Evolutionary conservation across 305 asterid genomes (phyloP), one percentile per base, ranked within the genome.

Genomic region (Andrographis paniculata): DNA sequence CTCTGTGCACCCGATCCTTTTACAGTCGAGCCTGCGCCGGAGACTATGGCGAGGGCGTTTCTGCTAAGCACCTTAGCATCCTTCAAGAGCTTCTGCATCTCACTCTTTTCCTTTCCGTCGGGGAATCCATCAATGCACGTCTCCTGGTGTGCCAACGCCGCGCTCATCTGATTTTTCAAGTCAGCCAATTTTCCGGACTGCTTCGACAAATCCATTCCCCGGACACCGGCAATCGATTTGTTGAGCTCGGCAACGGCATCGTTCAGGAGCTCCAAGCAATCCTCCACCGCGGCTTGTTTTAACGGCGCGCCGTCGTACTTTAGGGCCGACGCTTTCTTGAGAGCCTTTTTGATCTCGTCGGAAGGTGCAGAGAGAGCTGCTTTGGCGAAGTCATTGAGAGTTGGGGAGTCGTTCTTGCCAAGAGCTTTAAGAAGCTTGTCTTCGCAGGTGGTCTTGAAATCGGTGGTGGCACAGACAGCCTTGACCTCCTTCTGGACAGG

Each of bases 111-210:
- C 41, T 52, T 49, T 4, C 73, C 80, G 0, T 77, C 80, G 19
- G 85, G 80, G 27, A 74, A 61, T 1, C 76, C 80, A 27, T 80
- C 86, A 9, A 71, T 50, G 55, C 92, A 80, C 11, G 79, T 67
- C 38, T 72, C 63, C 48, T 71, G 77, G 48, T 69, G 67, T 17
- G 83, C 66, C 67, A 80, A 28, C 3, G 69, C 86, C 0, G 86
- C 80, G 36, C 92, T 80, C 42, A 80, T 48, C 75, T 71, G 63
- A 33, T 71, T 80, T 57, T 69, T 69, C 5, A 80, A 13, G 33
- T 80, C 92, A 5, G 59, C 57, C 9, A 44, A 33, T 43, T 16
- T 30, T 0, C 51, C 39, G 1, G 47, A 9, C 6, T 61, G 12
- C 19, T 20, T 51, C 2, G n/a, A 40, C 37, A 53, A 6, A 4